Evolutionary conservation across 192 early-diverging fungal genomes (phyloP).

Genomic region (Piromyces finnis): DNA sequence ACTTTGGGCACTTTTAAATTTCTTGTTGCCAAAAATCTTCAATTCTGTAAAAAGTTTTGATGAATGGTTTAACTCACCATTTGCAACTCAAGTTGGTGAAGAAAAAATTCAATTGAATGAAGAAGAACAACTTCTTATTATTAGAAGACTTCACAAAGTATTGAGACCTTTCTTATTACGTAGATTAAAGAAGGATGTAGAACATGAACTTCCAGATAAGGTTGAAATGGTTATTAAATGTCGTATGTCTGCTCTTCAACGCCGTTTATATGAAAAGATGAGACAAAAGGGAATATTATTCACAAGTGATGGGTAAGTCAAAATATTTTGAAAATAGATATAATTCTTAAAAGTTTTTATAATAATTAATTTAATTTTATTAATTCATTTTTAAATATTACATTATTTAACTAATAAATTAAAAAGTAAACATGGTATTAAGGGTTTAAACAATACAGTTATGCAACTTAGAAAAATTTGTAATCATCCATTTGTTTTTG

Average conservation of each 20-base stretch:
- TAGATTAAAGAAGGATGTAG: conserved; percentile 94
- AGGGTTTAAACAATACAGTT: conserved; percentile 82
- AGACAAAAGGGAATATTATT: conserved; percentile 54
- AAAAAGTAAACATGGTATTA: conserved; percentile 31
- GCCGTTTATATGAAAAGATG: conserved; percentile 70
- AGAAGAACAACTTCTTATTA: conserved; percentile 94
- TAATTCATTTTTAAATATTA: no score
- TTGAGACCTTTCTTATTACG: conserved; percentile 92
- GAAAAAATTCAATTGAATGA: conserved; percentile 88
- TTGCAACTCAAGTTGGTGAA: conserved; percentile 55
- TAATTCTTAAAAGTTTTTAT: no score
- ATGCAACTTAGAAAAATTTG: conserved; percentile 98
- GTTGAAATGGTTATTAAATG: conserved; percentile 86
- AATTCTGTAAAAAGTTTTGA: conserved; percentile 93
- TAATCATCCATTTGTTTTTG: conserved; percentile 97
- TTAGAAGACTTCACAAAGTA: conserved; percentile 90
- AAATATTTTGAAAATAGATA: no score
- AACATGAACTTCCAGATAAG: conserved; percentile 93
- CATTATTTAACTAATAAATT: no score
- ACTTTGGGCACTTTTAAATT: conserved; percentile 90
- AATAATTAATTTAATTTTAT: no score
- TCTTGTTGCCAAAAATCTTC: conserved; percentile 90
- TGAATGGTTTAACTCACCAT: conserved; percentile 98
- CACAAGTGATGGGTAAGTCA: neutral
- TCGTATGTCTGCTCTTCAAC: conserved; percentile 74